These are phyloP conservation scores for Phylloporus sp. DNA, from an alignment of 768 basidiomycete genomes.

Conservation along the genomic window DNA sequence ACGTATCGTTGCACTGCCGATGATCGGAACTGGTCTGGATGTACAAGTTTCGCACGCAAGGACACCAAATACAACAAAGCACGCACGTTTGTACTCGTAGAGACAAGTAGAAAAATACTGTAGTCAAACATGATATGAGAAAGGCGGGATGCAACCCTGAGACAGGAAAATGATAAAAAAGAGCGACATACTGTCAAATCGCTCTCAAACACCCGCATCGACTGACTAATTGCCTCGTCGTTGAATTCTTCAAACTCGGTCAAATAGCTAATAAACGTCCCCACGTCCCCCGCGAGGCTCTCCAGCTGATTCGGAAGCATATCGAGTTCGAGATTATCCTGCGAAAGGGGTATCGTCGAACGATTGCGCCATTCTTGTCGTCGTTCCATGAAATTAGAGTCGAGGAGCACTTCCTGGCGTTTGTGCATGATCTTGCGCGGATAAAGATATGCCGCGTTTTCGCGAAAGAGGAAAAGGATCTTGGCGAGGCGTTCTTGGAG, in stretches of 20 bases:
- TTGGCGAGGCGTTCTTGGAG: slow-evolving; percentile 46
- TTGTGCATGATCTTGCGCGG: slow-evolving; percentile 40
- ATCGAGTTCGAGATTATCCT: slow-evolving; percentile 41
- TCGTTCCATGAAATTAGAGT: slow-evolving; percentile 28
- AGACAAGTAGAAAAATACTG: slow-evolving; percentile 51
- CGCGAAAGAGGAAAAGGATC: slow-evolving; percentile 46
- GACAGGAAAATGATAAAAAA: neutral
- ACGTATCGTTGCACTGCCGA: slow-evolving; percentile 49
- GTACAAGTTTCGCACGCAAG: neutral
- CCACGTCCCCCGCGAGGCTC: slow-evolving; percentile 42
- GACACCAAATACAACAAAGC: neutral
- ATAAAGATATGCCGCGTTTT: slow-evolving; percentile 50
- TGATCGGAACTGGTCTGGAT: slow-evolving; percentile 43
- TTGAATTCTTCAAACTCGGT: slow-evolving; percentile 54
- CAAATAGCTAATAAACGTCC: slow-evolving; percentile 42
- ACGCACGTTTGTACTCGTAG: slow-evolving; percentile 39
- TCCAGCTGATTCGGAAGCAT: slow-evolving; percentile 43
- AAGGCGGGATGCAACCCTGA: neutral
- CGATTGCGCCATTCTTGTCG: slow-evolving; percentile 30
- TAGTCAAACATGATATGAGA: neutral
- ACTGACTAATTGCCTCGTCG: slow-evolving; percentile 45
- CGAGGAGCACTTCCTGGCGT: slow-evolving; percentile 32
- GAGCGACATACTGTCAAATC: slow-evolving; percentile 38
- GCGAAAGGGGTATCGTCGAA: slow-evolving; percentile 32
- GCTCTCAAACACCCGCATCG: slow-evolving; percentile 42